phyloP scores from a whole-genome alignment of 1,284 basidiomycete genomes.

The Irpex sp. region DNA sequence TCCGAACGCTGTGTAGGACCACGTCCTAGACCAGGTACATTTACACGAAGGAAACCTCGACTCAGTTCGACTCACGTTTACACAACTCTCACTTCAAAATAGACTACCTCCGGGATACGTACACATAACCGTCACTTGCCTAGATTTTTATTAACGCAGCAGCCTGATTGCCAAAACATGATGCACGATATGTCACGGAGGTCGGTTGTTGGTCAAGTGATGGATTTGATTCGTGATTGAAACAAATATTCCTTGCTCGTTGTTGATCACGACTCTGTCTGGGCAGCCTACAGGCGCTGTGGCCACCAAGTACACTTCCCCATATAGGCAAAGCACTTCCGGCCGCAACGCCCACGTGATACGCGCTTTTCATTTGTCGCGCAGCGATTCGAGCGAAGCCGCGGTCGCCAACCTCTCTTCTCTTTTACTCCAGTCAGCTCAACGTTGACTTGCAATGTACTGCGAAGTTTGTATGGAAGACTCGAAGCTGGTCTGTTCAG shows the following conservation, averaged over 20 bases:
- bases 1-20: background rate
- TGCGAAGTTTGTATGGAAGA: constrained; percentile 16
- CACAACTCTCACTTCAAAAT: background rate
- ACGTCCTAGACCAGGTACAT: background rate
- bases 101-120: background rate
- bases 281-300: too few species aligned
- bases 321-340: too few species aligned
- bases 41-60: too few species aligned
- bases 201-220: too few species aligned
- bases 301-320: too few species aligned
- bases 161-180: too few species aligned
- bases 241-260: too few species aligned
- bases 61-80: background rate
- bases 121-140: too few species aligned
- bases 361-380: background rate
- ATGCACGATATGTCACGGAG: too few species aligned
- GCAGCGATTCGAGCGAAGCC: background rate
- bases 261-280: too few species aligned
- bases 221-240: too few species aligned
- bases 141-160: too few species aligned
- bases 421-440: background rate
- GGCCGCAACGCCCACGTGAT: background rate
- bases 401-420: background rate
- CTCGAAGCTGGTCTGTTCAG: constrained; percentile 14
- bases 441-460: background rate